Evolutionary conservation across 148 eudicot species (phyloP).

Genomic region (Hydrangea macrophylla): DNA sequence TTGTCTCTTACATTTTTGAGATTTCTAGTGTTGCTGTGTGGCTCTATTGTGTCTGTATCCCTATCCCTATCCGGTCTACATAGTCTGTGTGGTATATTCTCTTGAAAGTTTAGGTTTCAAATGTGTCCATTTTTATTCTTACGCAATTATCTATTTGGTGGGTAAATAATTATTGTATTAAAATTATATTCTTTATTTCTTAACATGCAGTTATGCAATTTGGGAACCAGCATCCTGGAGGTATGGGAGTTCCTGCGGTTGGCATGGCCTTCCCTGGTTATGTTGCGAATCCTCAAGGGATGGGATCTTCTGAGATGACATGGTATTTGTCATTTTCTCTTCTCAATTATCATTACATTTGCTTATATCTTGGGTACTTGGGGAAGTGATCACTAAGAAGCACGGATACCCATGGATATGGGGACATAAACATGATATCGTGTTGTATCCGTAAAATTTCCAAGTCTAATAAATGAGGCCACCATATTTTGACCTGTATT

Average conservation of each 20-base stretch:
- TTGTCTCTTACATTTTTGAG: too few species aligned
- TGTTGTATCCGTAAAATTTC: too few species aligned
- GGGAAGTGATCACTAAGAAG: not conserved
- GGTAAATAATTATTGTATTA: too few species aligned
- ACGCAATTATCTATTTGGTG: slow-evolving; percentile 6
- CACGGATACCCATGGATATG: too few species aligned
- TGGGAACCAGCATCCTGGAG: slow-evolving; percentile 85
- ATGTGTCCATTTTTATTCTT: not conserved
- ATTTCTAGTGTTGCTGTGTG: too few species aligned
- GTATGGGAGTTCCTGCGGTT: slow-evolving; percentile 91
- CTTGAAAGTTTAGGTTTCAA: not conserved
- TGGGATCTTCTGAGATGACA: slow-evolving; percentile 90
- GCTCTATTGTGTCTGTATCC: not conserved
- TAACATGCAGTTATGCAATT: slow-evolving; percentile 79
- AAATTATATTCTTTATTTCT: slow-evolving; percentile 5
- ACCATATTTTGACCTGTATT: too few species aligned
- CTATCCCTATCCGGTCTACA: too few species aligned
- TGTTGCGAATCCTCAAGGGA: slow-evolving; percentile 77
- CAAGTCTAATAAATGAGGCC: too few species aligned
- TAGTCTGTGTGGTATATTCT: too few species aligned
- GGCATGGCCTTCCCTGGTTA: slow-evolving; percentile 99
- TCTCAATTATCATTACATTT: too few species aligned
- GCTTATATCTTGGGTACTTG: not conserved
- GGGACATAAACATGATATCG: too few species aligned
- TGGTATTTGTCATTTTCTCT: slow-evolving; percentile 45